These are phyloP conservation scores for Alternaria panax DNA, from an alignment of 2,329 filamentous ascomycete genomes.

Conservation along the genomic window DNA sequence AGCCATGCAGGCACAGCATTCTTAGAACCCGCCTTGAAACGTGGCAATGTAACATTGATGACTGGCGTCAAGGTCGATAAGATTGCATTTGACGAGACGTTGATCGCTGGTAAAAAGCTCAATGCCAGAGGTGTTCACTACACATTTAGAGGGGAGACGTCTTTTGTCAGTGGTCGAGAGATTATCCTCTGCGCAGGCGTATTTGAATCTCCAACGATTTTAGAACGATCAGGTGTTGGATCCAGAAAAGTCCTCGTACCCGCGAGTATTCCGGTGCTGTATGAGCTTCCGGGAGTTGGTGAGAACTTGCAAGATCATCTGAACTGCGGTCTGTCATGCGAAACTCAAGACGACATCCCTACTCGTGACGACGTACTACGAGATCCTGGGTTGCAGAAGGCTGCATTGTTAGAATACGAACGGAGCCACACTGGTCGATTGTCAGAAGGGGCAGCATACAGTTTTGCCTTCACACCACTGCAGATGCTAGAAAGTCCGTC, in stretches of 20 bases:
- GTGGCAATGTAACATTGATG: conserved; percentile 23
- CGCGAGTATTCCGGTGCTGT: conserved; percentile 59
- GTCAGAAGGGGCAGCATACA: conserved; percentile 27
- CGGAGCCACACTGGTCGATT: conserved; percentile 22
- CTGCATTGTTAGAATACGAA: conserved; percentile 23
- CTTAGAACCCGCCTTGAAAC: conserved; percentile 24
- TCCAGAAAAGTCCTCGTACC: conserved; percentile 56
- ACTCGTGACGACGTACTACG: conserved; percentile 19
- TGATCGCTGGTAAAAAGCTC: conserved; percentile 18
- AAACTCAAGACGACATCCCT: conserved; percentile 16
- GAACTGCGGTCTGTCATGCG: conserved; percentile 23
- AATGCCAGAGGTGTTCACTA: conserved; percentile 21
- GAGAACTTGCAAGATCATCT: conserved; percentile 68
- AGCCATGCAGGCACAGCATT: conserved; percentile 30
- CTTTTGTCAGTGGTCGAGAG: conserved; percentile 14
- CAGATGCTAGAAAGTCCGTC: conserved; percentile 23
- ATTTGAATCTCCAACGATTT: conserved; percentile 56
- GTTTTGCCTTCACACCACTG: conserved; percentile 29
- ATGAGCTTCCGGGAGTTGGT: conserved; percentile 67
- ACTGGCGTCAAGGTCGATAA: conserved; percentile 24
- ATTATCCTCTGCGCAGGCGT: conserved; percentile 54
- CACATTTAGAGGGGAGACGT: conserved; percentile 13
- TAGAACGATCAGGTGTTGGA: conserved; percentile 69
- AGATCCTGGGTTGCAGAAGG: conserved; percentile 17
- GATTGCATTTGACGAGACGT: conserved; percentile 18